Conservation (phyloP, 2,329 filamentous ascomycete genomes). For the Trichoderma sp. region DNA sequence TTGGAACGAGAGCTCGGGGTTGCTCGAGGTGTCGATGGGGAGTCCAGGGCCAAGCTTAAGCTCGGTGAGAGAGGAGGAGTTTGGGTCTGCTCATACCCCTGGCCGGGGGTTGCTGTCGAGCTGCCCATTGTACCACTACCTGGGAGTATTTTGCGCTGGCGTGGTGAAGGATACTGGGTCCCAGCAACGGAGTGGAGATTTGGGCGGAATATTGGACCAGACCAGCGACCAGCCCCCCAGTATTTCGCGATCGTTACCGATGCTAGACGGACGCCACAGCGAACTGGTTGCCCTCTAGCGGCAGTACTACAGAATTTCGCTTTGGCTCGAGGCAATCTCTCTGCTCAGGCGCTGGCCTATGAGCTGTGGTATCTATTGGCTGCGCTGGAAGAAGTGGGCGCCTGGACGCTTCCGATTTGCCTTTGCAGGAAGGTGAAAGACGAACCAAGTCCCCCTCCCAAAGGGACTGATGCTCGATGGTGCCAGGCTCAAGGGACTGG, state of each 20-base stretch:
- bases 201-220: conserved; percentile 28
- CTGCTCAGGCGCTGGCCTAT: not conserved
- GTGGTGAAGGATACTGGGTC: conserved; percentile 12
- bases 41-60: conserved; percentile 28
- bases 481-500: not conserved
- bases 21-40: conserved; percentile 25
- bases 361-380: too few relatives aligned
- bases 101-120: conserved; percentile 27
- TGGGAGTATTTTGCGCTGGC: conserved; percentile 9
- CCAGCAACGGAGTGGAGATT: conserved; percentile 13
- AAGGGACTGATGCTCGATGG: not conserved
- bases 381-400: not conserved
- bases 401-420: not conserved
- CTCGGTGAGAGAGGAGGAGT: conserved; percentile 24
- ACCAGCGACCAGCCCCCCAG: conserved; percentile 23
- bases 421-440: not conserved
- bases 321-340: not conserved
- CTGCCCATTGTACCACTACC: conserved; percentile 24
- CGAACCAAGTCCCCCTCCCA: not conserved
- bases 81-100: conserved; percentile 28
- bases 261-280: conserved; percentile 21
- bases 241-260: conserved; percentile 23
- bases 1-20: conserved; percentile 31
- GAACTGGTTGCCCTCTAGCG: not conserved
- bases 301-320: not conserved